Percentiles rank a stretch among this genome's conserved stretches.
phyloP scores from a whole-genome alignment of 257 asterid genomes.

The Solanum clarkiae region DNA sequence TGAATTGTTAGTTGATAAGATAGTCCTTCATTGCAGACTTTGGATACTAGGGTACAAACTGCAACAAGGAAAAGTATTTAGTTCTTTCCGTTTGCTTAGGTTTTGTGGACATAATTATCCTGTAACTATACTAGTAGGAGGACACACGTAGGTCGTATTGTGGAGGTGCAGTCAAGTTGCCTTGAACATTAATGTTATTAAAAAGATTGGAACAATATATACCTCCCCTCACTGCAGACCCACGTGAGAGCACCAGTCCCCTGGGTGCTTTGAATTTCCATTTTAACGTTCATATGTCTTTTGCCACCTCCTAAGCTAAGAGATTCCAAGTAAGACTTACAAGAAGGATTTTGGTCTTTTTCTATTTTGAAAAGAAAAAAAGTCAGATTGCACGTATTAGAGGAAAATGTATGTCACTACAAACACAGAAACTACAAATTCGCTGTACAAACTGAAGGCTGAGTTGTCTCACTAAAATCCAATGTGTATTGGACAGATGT shows the following conservation, averaged over 20 bases:
- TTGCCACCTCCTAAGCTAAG: background rate
- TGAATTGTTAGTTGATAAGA: background rate
- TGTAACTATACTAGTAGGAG: background rate
- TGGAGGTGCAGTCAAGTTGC: background rate
- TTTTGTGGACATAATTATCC: background rate
- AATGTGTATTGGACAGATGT: background rate
- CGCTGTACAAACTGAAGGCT: background rate
- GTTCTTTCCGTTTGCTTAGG: background rate
- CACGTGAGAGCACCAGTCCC: background rate
- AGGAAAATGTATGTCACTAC: background rate
- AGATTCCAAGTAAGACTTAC: background rate
- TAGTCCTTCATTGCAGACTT: background rate
- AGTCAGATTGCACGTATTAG: background rate
- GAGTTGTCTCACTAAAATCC: background rate
- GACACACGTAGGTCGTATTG: background rate
- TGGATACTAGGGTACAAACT: background rate
- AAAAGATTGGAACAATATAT: background rate
- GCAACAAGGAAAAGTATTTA: background rate
- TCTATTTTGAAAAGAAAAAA: slow-evolving; percentile 20
- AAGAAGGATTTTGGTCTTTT: background rate
- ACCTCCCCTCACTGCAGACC: background rate
- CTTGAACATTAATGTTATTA: background rate
- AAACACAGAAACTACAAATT: background rate
- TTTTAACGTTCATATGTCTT: background rate
- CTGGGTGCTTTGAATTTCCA: background rate